Evolutionary conservation across 345 rosid species (phyloP).

Genomic region (Stellera chamaejasme): DNA sequence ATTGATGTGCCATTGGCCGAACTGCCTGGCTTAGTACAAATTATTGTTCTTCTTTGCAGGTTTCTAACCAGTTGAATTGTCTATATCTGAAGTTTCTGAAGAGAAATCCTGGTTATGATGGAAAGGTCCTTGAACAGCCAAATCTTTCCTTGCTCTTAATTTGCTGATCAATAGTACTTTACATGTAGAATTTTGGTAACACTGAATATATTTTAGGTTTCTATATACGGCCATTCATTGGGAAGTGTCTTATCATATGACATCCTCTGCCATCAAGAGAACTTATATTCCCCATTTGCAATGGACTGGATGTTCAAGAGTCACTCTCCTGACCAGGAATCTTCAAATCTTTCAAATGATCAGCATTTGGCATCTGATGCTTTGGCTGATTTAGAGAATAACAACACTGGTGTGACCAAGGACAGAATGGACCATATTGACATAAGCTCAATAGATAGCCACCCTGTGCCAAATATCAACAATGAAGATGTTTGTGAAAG

Average conservation of each 20-base stretch:
- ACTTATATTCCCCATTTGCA: slow-evolving; percentile 72
- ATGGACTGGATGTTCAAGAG: slow-evolving; percentile 64
- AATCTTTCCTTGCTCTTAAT: neutral
- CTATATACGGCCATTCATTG: slow-evolving; percentile 93
- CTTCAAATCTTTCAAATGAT: slow-evolving; percentile 15
- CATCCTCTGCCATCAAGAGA: slow-evolving; percentile 95
- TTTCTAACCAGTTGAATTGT: slow-evolving; percentile 77
- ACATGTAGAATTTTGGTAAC: slow-evolving; percentile 6
- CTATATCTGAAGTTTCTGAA: slow-evolving; percentile 70
- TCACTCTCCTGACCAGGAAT: slow-evolving; percentile 29
- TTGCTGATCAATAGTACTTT: neutral
- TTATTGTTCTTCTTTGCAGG: slow-evolving; percentile 35
- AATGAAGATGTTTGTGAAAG: slow-evolving; percentile 22
- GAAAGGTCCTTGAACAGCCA: slow-evolving; percentile 59
- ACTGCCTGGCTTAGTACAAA: slow-evolving; percentile 1
- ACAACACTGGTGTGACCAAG: slow-evolving; percentile 15
- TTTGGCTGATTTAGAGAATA: slow-evolving; percentile 19
- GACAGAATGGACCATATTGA: slow-evolving; percentile 21
- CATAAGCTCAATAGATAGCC: slow-evolving; percentile 12
- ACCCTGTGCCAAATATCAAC: slow-evolving; percentile 19
- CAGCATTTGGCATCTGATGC: slow-evolving; percentile 23
- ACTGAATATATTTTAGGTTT: slow-evolving; percentile 37
- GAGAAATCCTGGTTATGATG: slow-evolving; percentile 89
- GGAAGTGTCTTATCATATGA: slow-evolving; percentile 98
- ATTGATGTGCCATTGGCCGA: too few relatives aligned